Percentiles rank a stretch among this genome's conserved stretches.
Evolutionary conservation across 352 stramenopile species (phyloP).

Genomic region (Globisporangium solare): DNA sequence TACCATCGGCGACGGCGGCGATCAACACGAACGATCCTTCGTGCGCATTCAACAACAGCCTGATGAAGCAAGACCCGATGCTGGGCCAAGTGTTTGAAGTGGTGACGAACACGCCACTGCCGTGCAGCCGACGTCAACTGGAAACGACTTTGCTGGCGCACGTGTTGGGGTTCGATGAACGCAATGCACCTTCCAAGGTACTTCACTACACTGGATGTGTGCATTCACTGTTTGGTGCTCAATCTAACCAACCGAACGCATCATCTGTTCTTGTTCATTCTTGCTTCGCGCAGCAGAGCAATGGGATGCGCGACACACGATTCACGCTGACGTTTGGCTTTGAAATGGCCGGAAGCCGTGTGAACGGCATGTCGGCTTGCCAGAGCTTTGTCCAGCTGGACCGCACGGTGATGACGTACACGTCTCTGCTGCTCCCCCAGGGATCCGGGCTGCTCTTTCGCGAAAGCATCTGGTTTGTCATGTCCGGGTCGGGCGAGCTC

Average conservation of each 20-base stretch:
- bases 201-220: too few species aligned
- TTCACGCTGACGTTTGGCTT: too few species aligned
- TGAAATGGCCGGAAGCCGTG: not conserved
- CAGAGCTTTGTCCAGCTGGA: slow-evolving; percentile 2
- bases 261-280: too few species aligned
- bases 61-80: not conserved
- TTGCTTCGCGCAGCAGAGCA: too few species aligned
- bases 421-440: not conserved
- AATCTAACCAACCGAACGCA: too few species aligned
- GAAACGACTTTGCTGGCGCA: not conserved
- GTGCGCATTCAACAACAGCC: not conserved
- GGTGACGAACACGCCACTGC: not conserved
- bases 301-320: too few species aligned
- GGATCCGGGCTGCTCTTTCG: slow-evolving; percentile 2
- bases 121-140: not conserved
- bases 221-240: too few species aligned
- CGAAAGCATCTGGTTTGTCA: slow-evolving; percentile 1
- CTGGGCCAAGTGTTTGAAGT: not conserved
- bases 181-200: too few species aligned
- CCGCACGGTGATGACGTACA: not conserved
- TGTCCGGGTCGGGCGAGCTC: too few species aligned
- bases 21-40: not conserved
- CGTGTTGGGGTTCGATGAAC: not conserved
- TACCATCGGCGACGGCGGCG: not conserved
- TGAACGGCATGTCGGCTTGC: not conserved